Base-by-base conservation (phyloP, 106 monocot genomes). In the Apostasia shenzhenica region DNA sequence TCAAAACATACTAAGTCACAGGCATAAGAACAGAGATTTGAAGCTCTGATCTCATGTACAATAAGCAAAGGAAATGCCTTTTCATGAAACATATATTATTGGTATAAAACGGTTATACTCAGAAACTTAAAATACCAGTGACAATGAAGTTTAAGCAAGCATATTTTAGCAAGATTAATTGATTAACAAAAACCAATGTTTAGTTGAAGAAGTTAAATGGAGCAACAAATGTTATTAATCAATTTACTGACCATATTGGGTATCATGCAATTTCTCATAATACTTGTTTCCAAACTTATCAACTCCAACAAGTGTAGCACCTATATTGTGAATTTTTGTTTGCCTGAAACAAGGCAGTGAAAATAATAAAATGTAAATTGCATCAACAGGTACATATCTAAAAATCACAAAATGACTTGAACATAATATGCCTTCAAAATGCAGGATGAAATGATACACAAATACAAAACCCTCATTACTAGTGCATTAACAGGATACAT, bases 251-350 rank as follows among this genome's bases (percentile, higher is more conserved):
- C 97, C 97, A 82, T 79, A 87, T 45, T 99, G 97, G 63, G 81
- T 88, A 66, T 83, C 75, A 9, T 80, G 58, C 67, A 89, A 54
- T 68, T 87, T 90, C 67, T 99, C 79, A 70, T 92, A 99, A 68
- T 99, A 99, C 67, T 92, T 89, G 79, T 99, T 99, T 72, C 97
- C 97, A 81, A 81, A 87, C 76, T 92, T 89, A 81, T 99, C 97
- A 68, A 90, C 78, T 66, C 92, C 97, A 40, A 99, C 83, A 66
- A 99, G 69, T 39, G 92, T 99, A 63, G 87, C 92, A 50, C 97
- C 97, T 54, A 99, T 99, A 67, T 80, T 86, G 76, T 99, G 97
- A 59, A 99, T 87, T 81, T 99, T 99, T 50, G 87, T 92, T 92
- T 99, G 92, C 92, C 97, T 99, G 78, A 55, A 62, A 67, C 48